Conservation (phyloP, 176 grass and related monocot species). For the Leersia perrieri region DNA sequence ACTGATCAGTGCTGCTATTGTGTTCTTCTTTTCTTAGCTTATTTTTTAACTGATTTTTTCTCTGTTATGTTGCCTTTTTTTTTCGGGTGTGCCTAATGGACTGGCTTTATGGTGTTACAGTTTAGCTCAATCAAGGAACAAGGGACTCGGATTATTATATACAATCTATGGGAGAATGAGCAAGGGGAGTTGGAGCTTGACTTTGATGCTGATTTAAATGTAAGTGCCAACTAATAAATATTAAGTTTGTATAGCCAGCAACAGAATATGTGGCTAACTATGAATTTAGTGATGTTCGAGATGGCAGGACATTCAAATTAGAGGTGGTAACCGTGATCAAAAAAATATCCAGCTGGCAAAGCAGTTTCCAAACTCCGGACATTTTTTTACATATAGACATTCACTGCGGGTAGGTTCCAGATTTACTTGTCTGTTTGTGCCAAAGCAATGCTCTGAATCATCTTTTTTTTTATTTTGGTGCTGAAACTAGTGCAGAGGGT, state of each 20-base stretch:
- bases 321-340: slow-evolving; percentile 83
- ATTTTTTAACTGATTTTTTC: neutral
- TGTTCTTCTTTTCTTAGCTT: neutral
- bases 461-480: too few species aligned
- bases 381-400: slow-evolving; percentile 84
- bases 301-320: slow-evolving; percentile 90
- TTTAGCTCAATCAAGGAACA: slow-evolving; percentile 79
- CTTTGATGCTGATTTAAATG: slow-evolving; percentile 82
- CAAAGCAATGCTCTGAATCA: too few species aligned
- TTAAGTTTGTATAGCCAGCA: slow-evolving; percentile 20
- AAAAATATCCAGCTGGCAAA: slow-evolving; percentile 83
- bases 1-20: too few species aligned
- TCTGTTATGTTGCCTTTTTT: too few species aligned
- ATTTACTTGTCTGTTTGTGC: too few species aligned
- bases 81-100: slow-evolving; percentile 19
- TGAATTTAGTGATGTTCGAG: slow-evolving; percentile 36
- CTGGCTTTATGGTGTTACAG: slow-evolving; percentile 49
- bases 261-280: neutral
- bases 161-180: slow-evolving; percentile 98
- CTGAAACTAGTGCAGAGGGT: too few species aligned
- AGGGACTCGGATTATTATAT: slow-evolving; percentile 89
- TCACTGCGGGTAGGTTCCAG: slow-evolving; percentile 63
- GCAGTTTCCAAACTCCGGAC: slow-evolving; percentile 80
- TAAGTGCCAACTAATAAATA: slow-evolving; percentile 32
- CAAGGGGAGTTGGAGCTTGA: slow-evolving; percentile 86